A percentile compares a stretch with the other conserved stretches of the same genome.
Evolutionary conservation across 2,329 filamentous ascomycete species (phyloP).

Genomic region (Parasarocladium wereldwijsianum): DNA sequence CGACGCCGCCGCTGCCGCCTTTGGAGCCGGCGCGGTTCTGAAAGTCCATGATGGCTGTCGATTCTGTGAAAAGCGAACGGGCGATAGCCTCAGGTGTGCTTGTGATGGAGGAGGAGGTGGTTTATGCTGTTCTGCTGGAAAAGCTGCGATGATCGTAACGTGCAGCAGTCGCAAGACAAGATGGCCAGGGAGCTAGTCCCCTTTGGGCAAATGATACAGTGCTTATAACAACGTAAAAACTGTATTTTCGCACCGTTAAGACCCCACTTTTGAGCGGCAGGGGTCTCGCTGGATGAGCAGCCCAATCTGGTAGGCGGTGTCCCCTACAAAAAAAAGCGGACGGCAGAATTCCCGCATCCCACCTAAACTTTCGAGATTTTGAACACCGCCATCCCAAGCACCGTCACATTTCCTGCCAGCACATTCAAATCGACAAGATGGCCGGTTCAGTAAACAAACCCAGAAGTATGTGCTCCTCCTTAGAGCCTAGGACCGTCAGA

Average conservation of each 20-base stretch:
- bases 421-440: slow-evolving; percentile 25
- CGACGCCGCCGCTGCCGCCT: slow-evolving; percentile 93
- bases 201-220: background rate
- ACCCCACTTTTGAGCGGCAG: too few species aligned
- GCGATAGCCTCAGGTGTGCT: background rate
- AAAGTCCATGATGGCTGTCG: slow-evolving; percentile 41
- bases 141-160: background rate
- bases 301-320: too few species aligned
- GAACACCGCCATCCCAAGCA: slow-evolving; percentile 3
- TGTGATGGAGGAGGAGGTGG: background rate
- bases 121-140: background rate
- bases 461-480: slow-evolving; percentile 30
- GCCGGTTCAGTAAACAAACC: slow-evolving; percentile 40
- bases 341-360: too few species aligned
- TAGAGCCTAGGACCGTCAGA: background rate
- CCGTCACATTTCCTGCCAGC: too few species aligned
- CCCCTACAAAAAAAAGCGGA: too few species aligned
- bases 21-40: slow-evolving; percentile 94
- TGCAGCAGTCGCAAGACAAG: background rate
- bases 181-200: slow-evolving; percentile 1
- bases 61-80: background rate
- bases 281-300: too few species aligned
- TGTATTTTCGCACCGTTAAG: too few species aligned
- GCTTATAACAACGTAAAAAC: too few species aligned
- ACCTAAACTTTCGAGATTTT: slow-evolving; percentile 4